These are phyloP conservation scores for Salvia rosmarinus DNA, from an alignment of 257 asterid genomes.

Conservation along the genomic window DNA sequence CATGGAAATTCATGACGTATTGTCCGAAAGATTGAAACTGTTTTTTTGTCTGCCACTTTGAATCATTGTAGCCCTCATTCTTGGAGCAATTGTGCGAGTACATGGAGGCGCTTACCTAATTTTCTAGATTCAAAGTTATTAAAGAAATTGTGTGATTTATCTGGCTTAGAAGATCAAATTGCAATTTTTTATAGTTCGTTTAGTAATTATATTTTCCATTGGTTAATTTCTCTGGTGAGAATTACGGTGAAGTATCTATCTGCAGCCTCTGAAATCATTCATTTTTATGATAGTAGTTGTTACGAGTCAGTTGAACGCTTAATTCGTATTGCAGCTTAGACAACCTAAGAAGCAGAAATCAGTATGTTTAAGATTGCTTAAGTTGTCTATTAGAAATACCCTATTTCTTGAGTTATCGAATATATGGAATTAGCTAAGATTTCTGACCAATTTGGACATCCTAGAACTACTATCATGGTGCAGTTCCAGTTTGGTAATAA, in stretches of 20 bases:
- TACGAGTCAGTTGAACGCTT: too few relatives aligned
- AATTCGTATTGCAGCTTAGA: too few relatives aligned
- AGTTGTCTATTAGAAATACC: neutral
- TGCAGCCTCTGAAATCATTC: too few relatives aligned
- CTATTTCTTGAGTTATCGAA: neutral
- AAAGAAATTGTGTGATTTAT: neutral
- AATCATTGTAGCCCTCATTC: neutral
- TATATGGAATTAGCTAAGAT: slow-evolving; percentile 1
- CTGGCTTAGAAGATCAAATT: too few relatives aligned
- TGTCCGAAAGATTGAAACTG: slow-evolving; percentile 23
- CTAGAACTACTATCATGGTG: too few relatives aligned
- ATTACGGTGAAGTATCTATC: too few relatives aligned
- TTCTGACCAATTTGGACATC: neutral
- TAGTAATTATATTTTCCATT: neutral
- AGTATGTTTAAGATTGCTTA: neutral
- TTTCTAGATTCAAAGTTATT: neutral
- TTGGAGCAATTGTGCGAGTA: neutral
- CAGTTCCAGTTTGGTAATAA: too few relatives aligned
- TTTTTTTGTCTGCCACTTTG: slow-evolving; percentile 25
- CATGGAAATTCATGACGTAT: slow-evolving; percentile 20
- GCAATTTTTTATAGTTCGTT: neutral
- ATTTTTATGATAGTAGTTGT: too few relatives aligned
- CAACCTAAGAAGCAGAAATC: too few relatives aligned
- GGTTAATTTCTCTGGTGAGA: neutral
- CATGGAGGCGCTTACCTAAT: neutral